phyloP scores from a whole-genome alignment of 1,284 basidiomycete species.

The Kalmanozyma brasiliensis region DNA sequence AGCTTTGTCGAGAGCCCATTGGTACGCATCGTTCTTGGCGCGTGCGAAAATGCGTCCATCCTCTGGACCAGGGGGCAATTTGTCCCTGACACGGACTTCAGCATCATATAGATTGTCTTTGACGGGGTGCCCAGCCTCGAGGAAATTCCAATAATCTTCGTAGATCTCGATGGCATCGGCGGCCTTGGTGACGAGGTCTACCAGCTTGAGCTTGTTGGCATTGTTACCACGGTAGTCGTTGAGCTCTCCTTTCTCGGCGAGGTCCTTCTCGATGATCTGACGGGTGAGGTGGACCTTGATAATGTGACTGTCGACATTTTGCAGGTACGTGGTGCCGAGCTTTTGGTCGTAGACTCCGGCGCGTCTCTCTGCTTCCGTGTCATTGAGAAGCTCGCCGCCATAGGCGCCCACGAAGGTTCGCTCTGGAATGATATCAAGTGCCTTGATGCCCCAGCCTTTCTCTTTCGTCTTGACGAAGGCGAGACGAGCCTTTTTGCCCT shows the following conservation, averaged over 20 bases:
- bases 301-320: conserved; percentile 81
- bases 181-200: conserved; percentile 8
- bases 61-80: neutral
- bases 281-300: conserved; percentile 69
- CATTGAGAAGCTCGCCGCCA: conserved; percentile 81
- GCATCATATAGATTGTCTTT: neutral
- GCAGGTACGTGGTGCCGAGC: conserved; percentile 83
- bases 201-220: conserved; percentile 9
- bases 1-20: neutral
- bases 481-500: conserved; percentile 73
- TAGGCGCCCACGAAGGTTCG: conserved; percentile 85
- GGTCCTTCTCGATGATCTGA: conserved; percentile 31
- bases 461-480: conserved; percentile 75
- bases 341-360: conserved; percentile 76
- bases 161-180: conserved; percentile 17
- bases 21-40: neutral
- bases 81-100: neutral
- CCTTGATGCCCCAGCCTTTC: conserved; percentile 75
- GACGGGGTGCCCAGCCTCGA: neutral
- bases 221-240: conserved; percentile 12
- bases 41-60: conserved; percentile 1
- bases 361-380: conserved; percentile 76
- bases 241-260: conserved; percentile 13
- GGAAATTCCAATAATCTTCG: conserved; percentile 17
- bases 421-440: conserved; percentile 60